These are phyloP conservation scores for Phytophthora podocarpi DNA, from an alignment of 352 stramenopile species.

Conservation along the genomic window DNA sequence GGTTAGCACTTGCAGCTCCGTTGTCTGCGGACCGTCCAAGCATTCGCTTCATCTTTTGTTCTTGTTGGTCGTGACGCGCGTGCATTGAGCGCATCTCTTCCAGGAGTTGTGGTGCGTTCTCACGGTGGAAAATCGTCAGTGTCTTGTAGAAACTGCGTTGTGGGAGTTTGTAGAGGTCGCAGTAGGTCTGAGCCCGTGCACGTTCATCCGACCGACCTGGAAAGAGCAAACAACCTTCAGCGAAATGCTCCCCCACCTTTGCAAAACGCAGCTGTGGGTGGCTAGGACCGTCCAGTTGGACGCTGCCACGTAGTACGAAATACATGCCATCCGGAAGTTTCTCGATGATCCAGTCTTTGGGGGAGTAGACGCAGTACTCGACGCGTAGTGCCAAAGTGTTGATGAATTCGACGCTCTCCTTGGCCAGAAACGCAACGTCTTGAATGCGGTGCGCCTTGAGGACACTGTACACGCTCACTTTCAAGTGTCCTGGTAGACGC, in stretches of 20 bases:
- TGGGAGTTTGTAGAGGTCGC: constrained; percentile 74
- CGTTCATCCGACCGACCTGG: constrained; percentile 50
- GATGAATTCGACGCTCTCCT: constrained; percentile 73
- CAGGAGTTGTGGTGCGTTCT: constrained; percentile 33
- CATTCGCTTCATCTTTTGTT: constrained; percentile 84
- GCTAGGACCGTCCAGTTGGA: constrained; percentile 46
- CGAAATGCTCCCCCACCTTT: constrained; percentile 64
- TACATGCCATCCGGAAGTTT: constrained; percentile 69
- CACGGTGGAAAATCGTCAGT: constrained; percentile 57
- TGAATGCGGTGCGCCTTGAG: constrained; percentile 67
- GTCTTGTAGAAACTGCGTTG: constrained; percentile 59
- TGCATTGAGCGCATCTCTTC: constrained; percentile 66
- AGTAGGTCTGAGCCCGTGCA: constrained; percentile 69
- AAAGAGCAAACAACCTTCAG: constrained; percentile 54
- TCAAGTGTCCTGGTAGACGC: constrained; percentile 60
- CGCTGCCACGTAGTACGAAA: constrained; percentile 61
- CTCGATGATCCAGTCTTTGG: constrained; percentile 80
- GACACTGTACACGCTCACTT: constrained; percentile 58
- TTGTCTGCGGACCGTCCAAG: constrained; percentile 49
- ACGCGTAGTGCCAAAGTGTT: constrained; percentile 66
- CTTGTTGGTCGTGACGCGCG: constrained; percentile 59
- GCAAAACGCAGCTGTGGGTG: constrained; percentile 37
- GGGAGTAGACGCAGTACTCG: constrained; percentile 55
- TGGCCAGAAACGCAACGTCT: constrained; percentile 59
- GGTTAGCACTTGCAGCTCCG: neutral